These are phyloP conservation scores for Dissophora ornata DNA, from an alignment of 192 early-diverging fungal genomes.

Conservation along the genomic window DNA sequence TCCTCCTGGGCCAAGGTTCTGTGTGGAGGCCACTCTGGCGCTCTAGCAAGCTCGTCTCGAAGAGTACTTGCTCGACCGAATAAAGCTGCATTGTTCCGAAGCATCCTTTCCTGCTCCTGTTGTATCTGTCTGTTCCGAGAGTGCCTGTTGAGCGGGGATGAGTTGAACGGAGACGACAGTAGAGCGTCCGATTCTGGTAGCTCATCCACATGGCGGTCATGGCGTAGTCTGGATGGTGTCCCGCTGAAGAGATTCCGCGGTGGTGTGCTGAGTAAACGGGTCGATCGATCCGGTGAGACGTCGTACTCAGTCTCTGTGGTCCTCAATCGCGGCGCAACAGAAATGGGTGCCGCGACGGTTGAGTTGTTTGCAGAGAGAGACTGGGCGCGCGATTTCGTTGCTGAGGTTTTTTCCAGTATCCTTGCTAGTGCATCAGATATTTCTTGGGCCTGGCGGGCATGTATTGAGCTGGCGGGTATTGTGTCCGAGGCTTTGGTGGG, in stretches of 20 bases:
- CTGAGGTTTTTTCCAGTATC: neutral
- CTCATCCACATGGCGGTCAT: too few species aligned
- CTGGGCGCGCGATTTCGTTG: neutral
- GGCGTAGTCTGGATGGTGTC: constrained; percentile 8
- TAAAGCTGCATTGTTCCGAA: too few species aligned
- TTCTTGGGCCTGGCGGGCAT: neutral
- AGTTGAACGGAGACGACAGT: neutral
- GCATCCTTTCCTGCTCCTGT: too few species aligned
- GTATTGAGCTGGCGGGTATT: neutral
- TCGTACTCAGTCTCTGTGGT: constrained; percentile 51
- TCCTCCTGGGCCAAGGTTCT: neutral
- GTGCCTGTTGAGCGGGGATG: neutral
- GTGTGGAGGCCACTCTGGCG: too few species aligned
- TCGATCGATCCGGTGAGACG: constrained; percentile 16
- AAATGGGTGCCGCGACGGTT: neutral
- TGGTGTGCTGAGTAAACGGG: constrained; percentile 22
- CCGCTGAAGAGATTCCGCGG: constrained; percentile 13
- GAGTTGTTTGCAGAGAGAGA: neutral
- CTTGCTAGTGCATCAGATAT: constrained; percentile 1
- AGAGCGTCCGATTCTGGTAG: neutral
- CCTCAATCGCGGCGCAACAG: constrained; percentile 7
- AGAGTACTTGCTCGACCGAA: too few species aligned
- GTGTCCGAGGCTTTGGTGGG: too few species aligned
- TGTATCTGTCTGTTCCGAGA: neutral
- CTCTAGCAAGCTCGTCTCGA: too few species aligned